A percentile compares a stretch with the other conserved stretches of the same genome.
These are phyloP conservation scores for Saksenaea oblongispora DNA, from an alignment of 371 early-diverging fungal genomes.

Conservation along the genomic window DNA sequence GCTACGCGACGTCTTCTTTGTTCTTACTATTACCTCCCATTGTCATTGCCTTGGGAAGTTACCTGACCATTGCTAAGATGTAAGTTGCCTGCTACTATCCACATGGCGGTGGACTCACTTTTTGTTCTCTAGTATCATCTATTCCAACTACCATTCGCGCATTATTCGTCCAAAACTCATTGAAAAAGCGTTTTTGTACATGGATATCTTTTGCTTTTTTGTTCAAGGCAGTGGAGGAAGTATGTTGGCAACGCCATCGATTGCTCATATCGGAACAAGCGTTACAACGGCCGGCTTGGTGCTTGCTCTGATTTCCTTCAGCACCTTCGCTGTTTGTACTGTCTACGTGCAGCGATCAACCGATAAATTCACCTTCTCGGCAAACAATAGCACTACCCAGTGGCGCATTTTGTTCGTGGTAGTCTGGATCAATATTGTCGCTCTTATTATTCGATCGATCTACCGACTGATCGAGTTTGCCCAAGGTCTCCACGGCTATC, in stretches of 20 bases:
- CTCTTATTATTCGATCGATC: slow-evolving; percentile 5
- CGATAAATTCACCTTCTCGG: not conserved
- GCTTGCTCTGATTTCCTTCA: slow-evolving; percentile 1
- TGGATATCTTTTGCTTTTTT: not conserved
- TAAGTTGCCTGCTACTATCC: not conserved
- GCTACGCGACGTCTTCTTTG: not conserved
- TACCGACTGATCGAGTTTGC: slow-evolving; percentile 12
- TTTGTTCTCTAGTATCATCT: not conserved
- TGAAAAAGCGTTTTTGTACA: not conserved
- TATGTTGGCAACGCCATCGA: not conserved
- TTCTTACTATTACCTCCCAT: slow-evolving; percentile 6
- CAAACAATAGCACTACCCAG: not conserved
- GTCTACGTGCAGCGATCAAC: not conserved
- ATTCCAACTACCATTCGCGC: slow-evolving; percentile 1
- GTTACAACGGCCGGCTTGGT: not conserved
- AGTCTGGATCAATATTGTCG: slow-evolving; percentile 3
- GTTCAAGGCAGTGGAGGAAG: slow-evolving; percentile 7
- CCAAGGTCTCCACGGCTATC: not conserved
- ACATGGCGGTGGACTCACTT: not conserved
- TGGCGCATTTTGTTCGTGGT: not conserved
- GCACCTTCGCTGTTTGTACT: not conserved
- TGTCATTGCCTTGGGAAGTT: slow-evolving; percentile 1
- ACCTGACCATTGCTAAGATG: slow-evolving; percentile 4
- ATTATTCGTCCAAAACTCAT: not conserved
- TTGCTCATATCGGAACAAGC: not conserved